Evolutionary conservation across 768 basidiomycete species (phyloP), one percentile per base, ranked within the genome.

Genomic region (Russula lepida): DNA sequence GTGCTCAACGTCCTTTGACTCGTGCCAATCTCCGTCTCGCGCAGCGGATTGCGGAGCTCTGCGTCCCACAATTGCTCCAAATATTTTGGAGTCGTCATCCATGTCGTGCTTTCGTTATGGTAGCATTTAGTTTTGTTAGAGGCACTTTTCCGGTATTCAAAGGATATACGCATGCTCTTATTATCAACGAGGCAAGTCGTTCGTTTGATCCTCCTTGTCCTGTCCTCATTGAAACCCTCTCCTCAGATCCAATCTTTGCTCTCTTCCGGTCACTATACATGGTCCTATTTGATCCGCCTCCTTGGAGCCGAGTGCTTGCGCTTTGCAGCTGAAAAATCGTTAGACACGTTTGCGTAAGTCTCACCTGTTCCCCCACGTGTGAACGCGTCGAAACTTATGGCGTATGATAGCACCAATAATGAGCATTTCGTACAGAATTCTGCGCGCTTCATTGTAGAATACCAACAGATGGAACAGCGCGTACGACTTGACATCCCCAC

Each of bases 131-230:
- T 71, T 73, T 91, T 54, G 67, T 85, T 60, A 81, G 88, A 66
- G 90, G 88, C 63, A 74, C 86, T 60, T 84, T 91, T 69, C 89
- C 89, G 37, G 90, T 89, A 11, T 86, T 88, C 72, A 82, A 88
- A 73, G 86, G 88, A 63, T 92, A 89, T 76, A 90, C 90, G 9
- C 90, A 92, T 74, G 89, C 89, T 56, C 74, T 89, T 71, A 88
- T 92, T 66, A 84, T 92, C 65, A 85, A 92, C 73, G 88, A 92
- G 81, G 89, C 86, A 56, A 35, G 84, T 72, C 56, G 3, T 6
- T 4, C 6, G 15, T 1, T 46, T 30, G 9, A 8, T 47, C 39
- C 54, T 2, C 13, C 41, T 17, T 8, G 0, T 25, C 32, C 23
- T 49, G 6, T 15, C 39, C 44, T 46, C 25, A 44, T 37, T n/a